Evolutionary conservation across 2,329 filamentous ascomycete genomes (phyloP).

Genomic region (Sporothrix mexicana): DNA sequence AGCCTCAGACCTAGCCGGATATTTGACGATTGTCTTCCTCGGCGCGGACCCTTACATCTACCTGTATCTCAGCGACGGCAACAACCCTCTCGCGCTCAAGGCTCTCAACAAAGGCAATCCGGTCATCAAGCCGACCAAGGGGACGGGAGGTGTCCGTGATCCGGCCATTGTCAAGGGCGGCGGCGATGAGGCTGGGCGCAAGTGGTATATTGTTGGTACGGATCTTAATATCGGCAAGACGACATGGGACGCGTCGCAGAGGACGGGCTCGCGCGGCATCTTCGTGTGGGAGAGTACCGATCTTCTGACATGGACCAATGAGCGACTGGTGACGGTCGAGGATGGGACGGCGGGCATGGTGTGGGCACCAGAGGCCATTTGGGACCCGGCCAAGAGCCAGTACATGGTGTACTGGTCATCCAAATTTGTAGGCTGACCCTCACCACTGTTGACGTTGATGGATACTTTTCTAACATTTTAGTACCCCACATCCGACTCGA

Average conservation of each 20-base stretch:
- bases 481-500: conserved; percentile 54
- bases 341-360: conserved; percentile 62
- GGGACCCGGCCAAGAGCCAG: conserved; percentile 53
- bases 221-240: conserved; percentile 61
- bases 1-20: conserved; percentile 53
- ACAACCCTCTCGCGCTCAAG: conserved; percentile 55
- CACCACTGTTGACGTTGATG: neutral
- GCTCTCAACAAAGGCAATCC: conserved; percentile 56
- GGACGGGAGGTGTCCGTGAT: conserved; percentile 59
- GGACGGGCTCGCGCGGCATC: conserved; percentile 58
- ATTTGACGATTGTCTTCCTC: conserved; percentile 61
- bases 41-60: conserved; percentile 60
- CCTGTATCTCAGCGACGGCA: conserved; percentile 60
- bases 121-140: conserved; percentile 56
- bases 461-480: neutral
- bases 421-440: conserved; percentile 44
- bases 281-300: conserved; percentile 62
- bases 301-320: conserved; percentile 55
- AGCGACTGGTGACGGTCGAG: conserved; percentile 58
- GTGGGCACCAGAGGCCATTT: conserved; percentile 63
- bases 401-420: conserved; percentile 57
- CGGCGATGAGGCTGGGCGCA: conserved; percentile 53
- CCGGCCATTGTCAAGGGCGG: conserved; percentile 56
- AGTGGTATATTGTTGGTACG: conserved; percentile 63
- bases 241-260: conserved; percentile 58